Conservation (phyloP, 2,329 filamentous ascomycete species). For the Alternaria conjuncta region DNA sequence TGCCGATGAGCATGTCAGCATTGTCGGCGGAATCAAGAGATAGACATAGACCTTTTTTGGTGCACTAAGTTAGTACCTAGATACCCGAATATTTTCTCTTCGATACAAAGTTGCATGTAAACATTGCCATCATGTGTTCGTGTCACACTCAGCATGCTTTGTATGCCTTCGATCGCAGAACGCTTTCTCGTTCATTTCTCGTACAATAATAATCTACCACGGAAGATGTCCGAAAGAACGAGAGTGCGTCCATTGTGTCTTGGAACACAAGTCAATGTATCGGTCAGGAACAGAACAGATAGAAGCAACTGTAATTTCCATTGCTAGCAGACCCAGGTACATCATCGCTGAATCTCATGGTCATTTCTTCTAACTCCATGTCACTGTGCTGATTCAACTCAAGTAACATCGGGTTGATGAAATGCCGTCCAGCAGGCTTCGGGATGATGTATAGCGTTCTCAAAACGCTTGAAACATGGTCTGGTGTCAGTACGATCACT, state of each 20-base stretch:
- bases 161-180: neutral
- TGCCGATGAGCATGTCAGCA: conserved; percentile 2
- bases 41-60: neutral
- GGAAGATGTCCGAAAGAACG: neutral
- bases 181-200: neutral
- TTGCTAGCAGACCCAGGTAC: neutral
- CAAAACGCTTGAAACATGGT: neutral
- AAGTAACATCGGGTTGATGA: neutral
- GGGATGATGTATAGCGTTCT: neutral
- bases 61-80: neutral
- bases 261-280: neutral
- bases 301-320: neutral
- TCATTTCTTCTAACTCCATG: neutral
- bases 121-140: neutral
- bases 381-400: neutral
- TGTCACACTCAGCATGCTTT: neutral
- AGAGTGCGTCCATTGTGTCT: neutral
- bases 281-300: neutral
- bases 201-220: neutral
- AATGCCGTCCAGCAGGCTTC: neutral
- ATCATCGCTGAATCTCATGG: neutral
- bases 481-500: rapidly evolving
- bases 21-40: conserved; percentile 15
- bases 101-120: neutral
- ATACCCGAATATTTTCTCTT: conserved; percentile 3